phyloP scores from a whole-genome alignment of 768 basidiomycete genomes.

The Russula dissimulans region DNA sequence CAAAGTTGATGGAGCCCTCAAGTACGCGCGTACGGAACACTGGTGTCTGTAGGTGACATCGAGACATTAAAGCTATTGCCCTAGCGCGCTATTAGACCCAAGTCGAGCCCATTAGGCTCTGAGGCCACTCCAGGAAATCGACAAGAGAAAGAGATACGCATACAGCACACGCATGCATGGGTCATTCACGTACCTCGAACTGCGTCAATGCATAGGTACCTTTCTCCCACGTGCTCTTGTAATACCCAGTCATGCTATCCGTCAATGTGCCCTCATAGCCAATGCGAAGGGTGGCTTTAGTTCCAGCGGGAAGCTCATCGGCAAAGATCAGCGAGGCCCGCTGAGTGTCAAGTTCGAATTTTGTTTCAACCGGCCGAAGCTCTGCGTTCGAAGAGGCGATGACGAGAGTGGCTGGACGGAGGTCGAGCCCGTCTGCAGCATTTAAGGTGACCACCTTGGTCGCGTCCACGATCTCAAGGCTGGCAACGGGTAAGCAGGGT shows the following conservation, averaged over 20 bases:
- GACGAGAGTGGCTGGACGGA: slow-evolving; percentile 45
- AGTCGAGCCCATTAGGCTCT: too few relatives aligned
- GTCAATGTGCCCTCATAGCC: slow-evolving; percentile 59
- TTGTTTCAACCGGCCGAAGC: slow-evolving; percentile 34
- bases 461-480: slow-evolving; percentile 53
- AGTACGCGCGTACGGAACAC: not conserved
- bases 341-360: slow-evolving; percentile 53
- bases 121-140: not conserved
- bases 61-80: too few relatives aligned
- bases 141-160: not conserved
- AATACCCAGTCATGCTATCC: slow-evolving; percentile 75
- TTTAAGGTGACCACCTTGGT: slow-evolving; percentile 62
- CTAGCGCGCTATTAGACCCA: too few relatives aligned
- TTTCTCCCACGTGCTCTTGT: slow-evolving; percentile 59
- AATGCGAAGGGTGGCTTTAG: slow-evolving; percentile 62
- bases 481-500: slow-evolving; percentile 22
- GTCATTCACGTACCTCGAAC: slow-evolving; percentile 50
- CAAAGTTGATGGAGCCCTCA: not conserved
- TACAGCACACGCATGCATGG: not conserved
- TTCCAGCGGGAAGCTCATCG: slow-evolving; percentile 49
- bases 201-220: slow-evolving; percentile 78
- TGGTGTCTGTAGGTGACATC: too few relatives aligned
- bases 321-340: slow-evolving; percentile 55
- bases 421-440: slow-evolving; percentile 40
- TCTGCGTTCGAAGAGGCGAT: slow-evolving; percentile 43